These are phyloP conservation scores for Saccharomyces uvarum DNA, from an alignment of 1,139 yeast species.

Conservation along the genomic window DNA sequence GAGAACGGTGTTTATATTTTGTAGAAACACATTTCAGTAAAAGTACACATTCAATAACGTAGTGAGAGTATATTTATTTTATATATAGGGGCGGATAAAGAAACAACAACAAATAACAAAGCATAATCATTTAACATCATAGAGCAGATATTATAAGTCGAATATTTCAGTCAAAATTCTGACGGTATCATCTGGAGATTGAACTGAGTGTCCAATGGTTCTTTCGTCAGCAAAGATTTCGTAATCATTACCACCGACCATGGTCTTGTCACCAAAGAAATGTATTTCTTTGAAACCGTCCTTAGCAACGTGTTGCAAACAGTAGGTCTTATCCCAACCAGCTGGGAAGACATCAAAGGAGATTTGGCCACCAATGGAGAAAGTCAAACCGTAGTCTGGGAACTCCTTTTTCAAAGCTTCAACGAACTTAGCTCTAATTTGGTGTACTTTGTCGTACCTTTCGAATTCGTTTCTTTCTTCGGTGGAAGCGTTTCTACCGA, in stretches of 20 bases:
- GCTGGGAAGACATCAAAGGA: conserved; percentile 99
- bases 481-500: conserved; percentile 95
- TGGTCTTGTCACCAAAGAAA: conserved; percentile 97
- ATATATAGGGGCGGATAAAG: neutral
- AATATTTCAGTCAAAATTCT: conserved; percentile 77
- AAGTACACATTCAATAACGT: neutral
- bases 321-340: conserved; percentile 99
- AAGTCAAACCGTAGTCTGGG: conserved; percentile 78
- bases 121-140: neutral
- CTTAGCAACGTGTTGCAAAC: conserved; percentile 80
- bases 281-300: conserved; percentile 85
- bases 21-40: neutral
- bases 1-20: neutral
- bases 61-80: neutral
- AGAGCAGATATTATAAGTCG: conserved; percentile 23
- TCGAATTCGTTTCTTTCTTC: conserved; percentile 90
- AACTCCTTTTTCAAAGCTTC: conserved; percentile 74
- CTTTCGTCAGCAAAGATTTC: conserved; percentile 88
- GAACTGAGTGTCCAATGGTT: conserved; percentile 92
- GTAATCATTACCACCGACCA: conserved; percentile 96
- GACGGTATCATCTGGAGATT: conserved; percentile 81
- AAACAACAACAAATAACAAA: neutral
- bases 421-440: conserved; percentile 77
- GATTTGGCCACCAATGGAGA: conserved; percentile 98
- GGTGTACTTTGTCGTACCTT: conserved; percentile 67